Conservation (phyloP, 768 basidiomycete species). For the Tricholoma terreum region DNA sequence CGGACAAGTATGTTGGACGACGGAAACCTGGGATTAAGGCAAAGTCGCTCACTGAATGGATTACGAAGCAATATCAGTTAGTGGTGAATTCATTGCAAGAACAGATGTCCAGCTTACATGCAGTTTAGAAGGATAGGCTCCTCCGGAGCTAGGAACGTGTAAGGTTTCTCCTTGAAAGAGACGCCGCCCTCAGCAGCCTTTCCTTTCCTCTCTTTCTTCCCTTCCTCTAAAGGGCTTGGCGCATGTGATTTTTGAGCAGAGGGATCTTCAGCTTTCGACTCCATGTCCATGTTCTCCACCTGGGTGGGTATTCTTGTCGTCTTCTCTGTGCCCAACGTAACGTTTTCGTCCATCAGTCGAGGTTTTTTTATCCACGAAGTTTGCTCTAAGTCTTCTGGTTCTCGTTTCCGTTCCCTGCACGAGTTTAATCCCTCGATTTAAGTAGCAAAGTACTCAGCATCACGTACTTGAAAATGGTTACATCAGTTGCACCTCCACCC, state of each 20-base stretch:
- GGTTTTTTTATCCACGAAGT: slow-evolving; percentile 51
- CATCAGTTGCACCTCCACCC: neutral
- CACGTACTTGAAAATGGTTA: slow-evolving; percentile 16
- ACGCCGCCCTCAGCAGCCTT: slow-evolving; percentile 26
- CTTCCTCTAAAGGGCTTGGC: slow-evolving; percentile 11
- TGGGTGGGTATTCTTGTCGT: slow-evolving; percentile 1
- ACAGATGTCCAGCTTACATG: slow-evolving; percentile 52
- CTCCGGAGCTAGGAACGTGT: slow-evolving; percentile 69
- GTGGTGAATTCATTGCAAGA: too few relatives aligned
- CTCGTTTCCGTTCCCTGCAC: slow-evolving; percentile 49
- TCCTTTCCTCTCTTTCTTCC: slow-evolving; percentile 14
- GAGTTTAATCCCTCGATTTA: neutral
- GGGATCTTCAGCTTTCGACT: slow-evolving; percentile 7
- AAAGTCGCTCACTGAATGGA: slow-evolving; percentile 59
- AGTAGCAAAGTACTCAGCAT: neutral
- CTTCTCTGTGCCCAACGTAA: neutral
- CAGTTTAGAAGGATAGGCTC: slow-evolving; percentile 70
- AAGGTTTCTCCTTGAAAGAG: slow-evolving; percentile 87
- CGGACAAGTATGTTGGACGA: slow-evolving; percentile 78
- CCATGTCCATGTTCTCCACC: slow-evolving; percentile 14
- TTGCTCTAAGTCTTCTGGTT: slow-evolving; percentile 38
- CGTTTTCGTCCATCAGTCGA: slow-evolving; percentile 32
- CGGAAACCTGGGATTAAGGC: slow-evolving; percentile 71
- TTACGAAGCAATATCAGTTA: neutral
- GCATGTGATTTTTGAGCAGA: neutral